phyloP scores from a whole-genome alignment of 2,329 filamentous ascomycete genomes.

The Verruconis gallopava region DNA sequence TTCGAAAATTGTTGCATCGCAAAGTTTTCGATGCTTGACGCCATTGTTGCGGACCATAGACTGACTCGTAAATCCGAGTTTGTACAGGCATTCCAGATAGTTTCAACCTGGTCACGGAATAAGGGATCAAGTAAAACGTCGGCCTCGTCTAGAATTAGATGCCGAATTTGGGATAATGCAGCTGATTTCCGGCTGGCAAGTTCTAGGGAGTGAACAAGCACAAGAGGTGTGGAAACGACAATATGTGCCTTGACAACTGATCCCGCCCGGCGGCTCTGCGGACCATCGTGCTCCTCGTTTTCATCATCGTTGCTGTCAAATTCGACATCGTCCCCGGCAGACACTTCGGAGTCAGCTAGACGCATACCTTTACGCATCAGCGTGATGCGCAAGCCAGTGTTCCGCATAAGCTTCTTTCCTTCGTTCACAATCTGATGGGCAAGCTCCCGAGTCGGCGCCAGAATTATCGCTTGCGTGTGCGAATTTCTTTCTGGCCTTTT shows the following conservation, averaged over 20 bases:
- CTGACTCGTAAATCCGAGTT: conserved; percentile 58
- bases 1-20: conserved; percentile 39
- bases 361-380: conserved; percentile 78
- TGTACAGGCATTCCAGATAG: conserved; percentile 69
- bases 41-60: conserved; percentile 96
- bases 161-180: conserved; percentile 53
- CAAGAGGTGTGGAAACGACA: conserved; percentile 65
- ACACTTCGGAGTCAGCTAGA: conserved; percentile 24
- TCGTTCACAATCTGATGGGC: conserved; percentile 47
- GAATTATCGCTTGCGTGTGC: conserved; percentile 27
- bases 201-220: conserved; percentile 62
- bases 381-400: conserved; percentile 66
- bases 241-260: conserved; percentile 61
- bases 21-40: conserved; percentile 76
- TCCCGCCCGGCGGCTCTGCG: conserved; percentile 13
- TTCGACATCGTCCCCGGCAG: conserved; percentile 23
- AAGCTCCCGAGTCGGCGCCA: conserved; percentile 39
- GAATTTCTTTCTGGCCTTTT: conserved; percentile 12
- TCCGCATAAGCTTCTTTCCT: conserved; percentile 64
- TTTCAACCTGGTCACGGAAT: conserved; percentile 78
- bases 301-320: conserved; percentile 23
- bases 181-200: conserved; percentile 31
- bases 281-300: conserved; percentile 25
- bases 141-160: conserved; percentile 80
- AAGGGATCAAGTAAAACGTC: conserved; percentile 86